Percentiles rank a stretch among this genome's conserved stretches.
Conservation (phyloP, 805 yeast genomes). For the Yueomyces sp. region DNA sequence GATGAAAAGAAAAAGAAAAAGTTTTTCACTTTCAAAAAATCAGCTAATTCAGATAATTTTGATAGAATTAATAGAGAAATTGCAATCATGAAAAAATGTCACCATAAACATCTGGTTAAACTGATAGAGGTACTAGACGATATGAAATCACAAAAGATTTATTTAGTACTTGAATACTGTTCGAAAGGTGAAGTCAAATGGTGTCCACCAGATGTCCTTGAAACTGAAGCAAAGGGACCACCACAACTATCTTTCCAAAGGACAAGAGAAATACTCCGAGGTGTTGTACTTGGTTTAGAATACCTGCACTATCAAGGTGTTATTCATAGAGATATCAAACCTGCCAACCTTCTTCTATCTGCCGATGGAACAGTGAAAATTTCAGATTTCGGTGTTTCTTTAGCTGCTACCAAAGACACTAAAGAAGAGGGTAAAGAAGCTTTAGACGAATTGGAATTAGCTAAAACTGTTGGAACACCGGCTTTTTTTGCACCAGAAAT, state of each 20-base stretch:
- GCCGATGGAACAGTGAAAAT: slow-evolving; percentile 69
- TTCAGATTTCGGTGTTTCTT: slow-evolving; percentile 93
- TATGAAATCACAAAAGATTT: slow-evolving; percentile 66
- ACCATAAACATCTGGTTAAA: slow-evolving; percentile 86
- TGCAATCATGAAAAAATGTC: slow-evolving; percentile 84
- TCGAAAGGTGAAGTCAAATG: slow-evolving; percentile 86
- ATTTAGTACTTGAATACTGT: slow-evolving; percentile 78
- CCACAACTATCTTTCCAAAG: slow-evolving; percentile 59
- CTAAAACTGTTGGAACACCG: slow-evolving; percentile 96
- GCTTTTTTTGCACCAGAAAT: slow-evolving; percentile 94
- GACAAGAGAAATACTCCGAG: slow-evolving; percentile 63
- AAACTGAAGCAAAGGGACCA: slow-evolving; percentile 30
- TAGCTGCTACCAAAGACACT: slow-evolving; percentile 20
- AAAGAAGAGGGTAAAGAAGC: slow-evolving; percentile 7
- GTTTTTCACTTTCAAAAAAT: slow-evolving; percentile 25
- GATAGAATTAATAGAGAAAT: slow-evolving; percentile 75
- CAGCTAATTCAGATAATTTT: slow-evolving; percentile 33
- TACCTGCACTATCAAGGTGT: slow-evolving; percentile 83
- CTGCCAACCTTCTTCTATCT: slow-evolving; percentile 74
- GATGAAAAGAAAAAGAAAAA: slow-evolving; percentile 30
- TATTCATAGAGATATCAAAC: slow-evolving; percentile 90
- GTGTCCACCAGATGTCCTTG: slow-evolving; percentile 33
- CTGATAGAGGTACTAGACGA: slow-evolving; percentile 84
- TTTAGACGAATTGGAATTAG: slow-evolving; percentile 59
- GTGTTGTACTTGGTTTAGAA: slow-evolving; percentile 78